Conservation (phyloP, 768 basidiomycete genomes). For the Krasilnikovozyma curviuscula region DNA sequence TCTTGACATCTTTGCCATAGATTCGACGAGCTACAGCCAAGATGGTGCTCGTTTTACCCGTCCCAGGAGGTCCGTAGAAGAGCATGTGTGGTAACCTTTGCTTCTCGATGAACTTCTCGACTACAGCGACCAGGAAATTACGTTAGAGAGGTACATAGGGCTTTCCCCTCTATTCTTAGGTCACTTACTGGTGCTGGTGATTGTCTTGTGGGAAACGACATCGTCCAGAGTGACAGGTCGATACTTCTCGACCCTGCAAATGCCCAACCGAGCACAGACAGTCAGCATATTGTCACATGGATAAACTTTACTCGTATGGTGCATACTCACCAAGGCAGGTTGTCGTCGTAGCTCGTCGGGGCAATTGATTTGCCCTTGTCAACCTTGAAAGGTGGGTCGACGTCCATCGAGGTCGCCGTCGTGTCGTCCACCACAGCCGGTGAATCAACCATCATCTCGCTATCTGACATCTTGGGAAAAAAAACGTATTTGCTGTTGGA, state of each 20-base stretch:
- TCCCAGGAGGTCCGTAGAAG: conserved; percentile 92
- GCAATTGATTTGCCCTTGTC: too few relatives aligned
- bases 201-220: conserved; percentile 91
- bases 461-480: too few relatives aligned
- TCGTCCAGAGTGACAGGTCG: conserved; percentile 76
- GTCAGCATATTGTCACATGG: neutral
- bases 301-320: neutral
- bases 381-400: too few relatives aligned
- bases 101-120: conserved; percentile 90
- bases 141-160: neutral
- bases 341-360: conserved; percentile 39
- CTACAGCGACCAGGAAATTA: conserved; percentile 29
- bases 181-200: conserved; percentile 78
- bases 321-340: conserved; percentile 56
- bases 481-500: too few relatives aligned
- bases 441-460: too few relatives aligned
- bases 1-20: conserved; percentile 67
- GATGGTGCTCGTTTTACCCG: conserved; percentile 95
- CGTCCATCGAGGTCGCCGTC: too few relatives aligned
- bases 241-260: conserved; percentile 86
- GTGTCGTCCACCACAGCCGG: too few relatives aligned
- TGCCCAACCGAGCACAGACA: neutral
- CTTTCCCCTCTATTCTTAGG: too few relatives aligned
- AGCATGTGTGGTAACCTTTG: conserved; percentile 83
- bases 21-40: conserved; percentile 85